These are phyloP conservation scores for Fonsecaea nubica DNA, from an alignment of 2,329 filamentous ascomycete genomes.

Conservation along the genomic window DNA sequence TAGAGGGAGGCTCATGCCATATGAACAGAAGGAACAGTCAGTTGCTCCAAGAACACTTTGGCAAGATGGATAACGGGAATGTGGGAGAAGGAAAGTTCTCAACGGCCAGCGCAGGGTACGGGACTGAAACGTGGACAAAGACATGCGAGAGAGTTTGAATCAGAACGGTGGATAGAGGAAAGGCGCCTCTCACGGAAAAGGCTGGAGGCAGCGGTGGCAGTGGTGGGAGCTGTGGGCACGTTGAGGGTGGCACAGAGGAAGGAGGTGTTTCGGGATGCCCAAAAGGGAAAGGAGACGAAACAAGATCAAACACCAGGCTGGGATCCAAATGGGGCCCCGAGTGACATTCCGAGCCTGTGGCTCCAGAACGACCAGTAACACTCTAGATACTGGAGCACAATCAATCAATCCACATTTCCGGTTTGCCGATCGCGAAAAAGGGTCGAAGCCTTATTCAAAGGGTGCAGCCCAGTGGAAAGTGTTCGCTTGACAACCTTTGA, in stretches of 20 bases:
- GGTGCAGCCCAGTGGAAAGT: constrained; percentile 1
- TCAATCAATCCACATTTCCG: constrained; percentile 16
- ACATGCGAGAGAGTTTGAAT: constrained; percentile 2
- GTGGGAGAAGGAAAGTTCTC: not conserved
- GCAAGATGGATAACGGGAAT: not conserved
- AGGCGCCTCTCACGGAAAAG: constrained; percentile 7
- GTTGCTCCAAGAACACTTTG: constrained; percentile 10
- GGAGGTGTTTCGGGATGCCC: constrained; percentile 35
- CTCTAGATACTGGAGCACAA: not conserved
- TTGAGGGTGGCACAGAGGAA: constrained; percentile 29
- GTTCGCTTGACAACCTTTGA: constrained; percentile 21
- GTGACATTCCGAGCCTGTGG: constrained; percentile 6
- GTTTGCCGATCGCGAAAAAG: constrained; percentile 13
- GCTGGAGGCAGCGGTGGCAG: not conserved
- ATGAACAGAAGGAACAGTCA: constrained; percentile 1
- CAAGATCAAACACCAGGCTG: constrained; percentile 26
- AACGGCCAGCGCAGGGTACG: not conserved
- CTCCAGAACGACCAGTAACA: not conserved
- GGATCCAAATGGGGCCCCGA: constrained; percentile 1
- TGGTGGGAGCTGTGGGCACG: constrained; percentile 15
- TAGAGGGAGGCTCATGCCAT: constrained; percentile 14
- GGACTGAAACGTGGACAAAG: constrained; percentile 8
- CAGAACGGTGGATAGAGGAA: constrained; percentile 13
- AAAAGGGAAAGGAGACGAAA: constrained; percentile 28
- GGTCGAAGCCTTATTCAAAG: not conserved